Base-by-base conservation (phyloP, 345 rosid species). In the Salix dunnii region DNA sequence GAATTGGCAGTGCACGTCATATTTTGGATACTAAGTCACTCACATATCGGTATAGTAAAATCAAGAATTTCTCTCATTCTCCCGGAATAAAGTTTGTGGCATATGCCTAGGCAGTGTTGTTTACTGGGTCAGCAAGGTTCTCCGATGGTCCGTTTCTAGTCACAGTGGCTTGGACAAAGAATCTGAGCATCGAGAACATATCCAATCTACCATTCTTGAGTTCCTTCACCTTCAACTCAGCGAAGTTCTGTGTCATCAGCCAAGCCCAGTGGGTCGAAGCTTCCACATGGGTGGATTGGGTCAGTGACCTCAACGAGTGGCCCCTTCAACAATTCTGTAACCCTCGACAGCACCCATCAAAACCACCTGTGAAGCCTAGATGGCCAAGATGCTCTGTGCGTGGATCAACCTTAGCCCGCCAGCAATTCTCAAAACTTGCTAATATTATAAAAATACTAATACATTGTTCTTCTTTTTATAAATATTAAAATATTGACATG, bases 331-430 rank as follows among this genome's bases (percentile, higher is more conserved):
- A 43, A 43, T 43, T 43, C 48, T 43, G 48, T 43, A 43, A 43
- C 48, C 48, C 48, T 12, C 48, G 13, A 79, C 72, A 6, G 78
- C 82, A 2, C 78, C 82, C 82, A 79, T 79, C 42, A 79, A 73
- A 67, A 79, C 51, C 25, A 79, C 82, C 60, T 79, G 78, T 11
- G 68, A 10, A n/a, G 82, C 82, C 82, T 75, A 79, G 71, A 79
- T 79, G 71, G 82, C 82, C 31, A 79, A 53, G 65, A 79, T 79
- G 78, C 82, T 79, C 71, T 79, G 82, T 38, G 82, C 82, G 23
- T 79, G 82, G 70, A 79, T 36, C 78, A 79, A 51, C 33, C 33
- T 31, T 31, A 31, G 33, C 33, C n/a, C n/a, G n/a, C n/a, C n/a
- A n/a, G n/a, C n/a, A n/a, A n/a, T n/a, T n/a, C n/a, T n/a, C n/a